Conservation (phyloP, 768 basidiomycete species). For the Atractiella rhizophila region DNA sequence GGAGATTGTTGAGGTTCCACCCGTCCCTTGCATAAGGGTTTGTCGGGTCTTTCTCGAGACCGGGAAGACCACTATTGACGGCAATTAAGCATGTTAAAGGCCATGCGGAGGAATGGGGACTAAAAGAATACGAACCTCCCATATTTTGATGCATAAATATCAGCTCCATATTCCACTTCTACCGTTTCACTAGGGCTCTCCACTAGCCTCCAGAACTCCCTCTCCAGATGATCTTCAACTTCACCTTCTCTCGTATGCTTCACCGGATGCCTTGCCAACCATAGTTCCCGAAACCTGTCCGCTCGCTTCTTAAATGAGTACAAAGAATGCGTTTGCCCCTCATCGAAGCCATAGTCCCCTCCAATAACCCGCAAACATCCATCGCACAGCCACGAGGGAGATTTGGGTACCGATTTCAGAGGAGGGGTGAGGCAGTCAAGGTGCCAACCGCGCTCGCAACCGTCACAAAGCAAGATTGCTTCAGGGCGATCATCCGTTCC, state of each 20-base stretch:
- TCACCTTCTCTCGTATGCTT: constrained; percentile 18
- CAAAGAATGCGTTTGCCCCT: constrained; percentile 83
- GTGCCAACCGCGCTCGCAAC: constrained; percentile 75
- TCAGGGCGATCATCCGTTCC: constrained; percentile 58
- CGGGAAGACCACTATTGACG: constrained; percentile 59
- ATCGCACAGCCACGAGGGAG: constrained; percentile 90
- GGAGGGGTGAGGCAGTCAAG: constrained; percentile 92
- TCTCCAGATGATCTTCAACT: constrained; percentile 75
- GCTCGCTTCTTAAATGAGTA: constrained; percentile 79
- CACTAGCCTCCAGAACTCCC: constrained; percentile 89
- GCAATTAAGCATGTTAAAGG: neutral
- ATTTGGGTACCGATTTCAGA: constrained; percentile 54
- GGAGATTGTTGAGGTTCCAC: constrained; percentile 86
- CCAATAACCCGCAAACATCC: constrained; percentile 73
- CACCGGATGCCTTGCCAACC: constrained; percentile 35
- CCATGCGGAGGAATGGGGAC: constrained; percentile 3
- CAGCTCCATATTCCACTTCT: constrained; percentile 97
- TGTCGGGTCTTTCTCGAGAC: constrained; percentile 73
- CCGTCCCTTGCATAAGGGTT: constrained; percentile 66
- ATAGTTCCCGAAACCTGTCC: constrained; percentile 57
- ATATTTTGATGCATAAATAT: constrained; percentile 88
- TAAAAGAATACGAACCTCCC: constrained; percentile 44
- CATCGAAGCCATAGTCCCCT: constrained; percentile 91
- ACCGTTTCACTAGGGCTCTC: constrained; percentile 72
- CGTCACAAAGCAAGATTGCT: constrained; percentile 76